phyloP scores from a whole-genome alignment of 371 early-diverging fungal species.

The Syncephalis plumigaleata region DNA sequence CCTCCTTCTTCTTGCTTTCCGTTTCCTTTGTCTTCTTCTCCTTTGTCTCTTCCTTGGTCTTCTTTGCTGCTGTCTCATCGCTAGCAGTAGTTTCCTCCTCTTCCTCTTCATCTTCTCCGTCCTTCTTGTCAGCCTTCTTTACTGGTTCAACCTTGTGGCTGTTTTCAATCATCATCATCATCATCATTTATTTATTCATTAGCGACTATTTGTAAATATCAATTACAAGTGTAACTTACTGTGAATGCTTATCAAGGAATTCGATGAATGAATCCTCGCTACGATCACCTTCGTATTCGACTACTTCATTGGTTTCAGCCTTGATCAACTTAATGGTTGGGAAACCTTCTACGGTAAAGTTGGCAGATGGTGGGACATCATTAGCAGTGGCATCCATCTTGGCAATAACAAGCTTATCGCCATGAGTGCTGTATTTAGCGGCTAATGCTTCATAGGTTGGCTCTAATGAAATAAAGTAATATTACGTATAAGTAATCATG shows the following conservation, averaged over 20 bases:
- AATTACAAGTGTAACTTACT: conserved; percentile 21
- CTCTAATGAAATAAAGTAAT: background rate
- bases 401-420: conserved; percentile 50
- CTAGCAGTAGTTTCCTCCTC: background rate
- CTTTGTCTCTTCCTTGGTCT: background rate
- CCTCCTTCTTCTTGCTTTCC: too few species aligned
- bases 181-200: conserved; percentile 5
- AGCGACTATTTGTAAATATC: too few species aligned
- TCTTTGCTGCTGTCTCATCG: background rate
- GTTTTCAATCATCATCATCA: too few species aligned
- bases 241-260: conserved; percentile 53
- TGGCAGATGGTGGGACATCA: conserved; percentile 64
- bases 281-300: conserved; percentile 78
- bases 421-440: conserved; percentile 14
- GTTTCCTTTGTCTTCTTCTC: too few species aligned
- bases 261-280: conserved; percentile 47
- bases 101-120: background rate
- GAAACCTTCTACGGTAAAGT: conserved; percentile 75
- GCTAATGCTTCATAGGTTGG: conserved; percentile 17
- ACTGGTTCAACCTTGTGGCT: conserved; percentile 11
- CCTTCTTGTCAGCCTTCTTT: conserved; percentile 7
- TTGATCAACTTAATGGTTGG: conserved; percentile 89
- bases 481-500: too few species aligned
- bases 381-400: conserved; percentile 94
- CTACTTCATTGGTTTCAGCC: conserved; percentile 42